Evolutionary conservation across 148 eudicot genomes (phyloP), one percentile per base, ranked within the genome.

Genomic region (Bassia scoparia): DNA sequence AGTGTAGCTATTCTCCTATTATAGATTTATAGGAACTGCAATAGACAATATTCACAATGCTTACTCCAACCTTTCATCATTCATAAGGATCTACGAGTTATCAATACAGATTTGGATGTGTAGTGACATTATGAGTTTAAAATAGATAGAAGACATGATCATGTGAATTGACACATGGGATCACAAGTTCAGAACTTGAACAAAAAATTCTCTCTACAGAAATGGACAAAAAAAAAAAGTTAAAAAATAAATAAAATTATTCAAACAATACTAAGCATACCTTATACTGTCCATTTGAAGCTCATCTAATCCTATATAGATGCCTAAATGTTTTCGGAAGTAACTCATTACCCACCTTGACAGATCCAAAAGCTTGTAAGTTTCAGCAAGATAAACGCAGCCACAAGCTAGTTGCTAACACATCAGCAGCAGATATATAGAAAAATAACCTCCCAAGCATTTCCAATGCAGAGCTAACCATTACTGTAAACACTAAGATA

Each of bases 331-430:
- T 56, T 56, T 29, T 11, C 16, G 12, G 13, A 26, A 13, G 18
- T 37, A 4, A 23, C 10, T 44, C 2, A 60, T 30, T 35, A 33
- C 58, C 27, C n/a, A 14, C 70, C 15, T 7, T 27, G 41, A 43
- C 56, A 20, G 58, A 72, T 46, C 24, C 61, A 59, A 11, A 18
- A 62, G 68, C 76, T 30, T 15, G 61, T 54, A 48, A 29, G n/a
- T 61, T 61, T 61, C 44, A 31, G 59, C 20, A 48, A 70, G 52
- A 21, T 37, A 5, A 37, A 37, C 46, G 10, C 58, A 48, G 48
- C 58, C 27, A 61, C 31, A 27, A 48, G 17, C 34, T 44, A 29
- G 2, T 37, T 27, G 13, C 12, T 0, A 41, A 41, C 46, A 8
- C 27, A 46, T 67, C 56, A 46, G 52, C 37, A 48, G 23, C 55